Conservation (phyloP, 805 yeast genomes). For the Kodamaea restingae region DNA sequence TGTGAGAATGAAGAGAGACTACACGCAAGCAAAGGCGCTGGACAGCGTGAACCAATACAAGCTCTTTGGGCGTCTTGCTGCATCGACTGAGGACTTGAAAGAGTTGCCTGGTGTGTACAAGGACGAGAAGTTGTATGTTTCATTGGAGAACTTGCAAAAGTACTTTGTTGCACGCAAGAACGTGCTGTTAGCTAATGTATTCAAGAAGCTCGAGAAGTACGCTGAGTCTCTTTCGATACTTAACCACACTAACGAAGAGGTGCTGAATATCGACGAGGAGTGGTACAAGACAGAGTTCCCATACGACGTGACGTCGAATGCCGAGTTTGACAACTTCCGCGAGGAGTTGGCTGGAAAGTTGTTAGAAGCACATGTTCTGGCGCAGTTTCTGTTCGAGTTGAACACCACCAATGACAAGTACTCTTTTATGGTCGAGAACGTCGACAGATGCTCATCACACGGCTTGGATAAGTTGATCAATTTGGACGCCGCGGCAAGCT, state of each 20-base stretch:
- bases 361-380: conserved; percentile 39
- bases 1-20: conserved; percentile 70
- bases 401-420: conserved; percentile 10
- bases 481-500: conserved; percentile 16
- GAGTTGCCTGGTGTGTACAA: conserved; percentile 92
- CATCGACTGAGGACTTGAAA: conserved; percentile 53
- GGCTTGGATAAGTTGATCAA: conserved; percentile 20
- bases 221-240: conserved; percentile 47
- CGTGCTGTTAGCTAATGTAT: conserved; percentile 43
- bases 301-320: conserved; percentile 38
- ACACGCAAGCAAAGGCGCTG: conserved; percentile 19
- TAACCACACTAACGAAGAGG: conserved; percentile 18
- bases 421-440: conserved; percentile 42
- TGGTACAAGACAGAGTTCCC: conserved; percentile 39
- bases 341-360: conserved; percentile 15
- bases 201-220: conserved; percentile 36
- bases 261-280: conserved; percentile 12
- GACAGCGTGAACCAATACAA: conserved; percentile 24
- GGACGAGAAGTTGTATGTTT: conserved; percentile 62
- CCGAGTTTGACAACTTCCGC: conserved; percentile 24
- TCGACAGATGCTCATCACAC: conserved; percentile 30
- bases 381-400: conserved; percentile 40
- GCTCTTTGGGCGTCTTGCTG: conserved; percentile 47
- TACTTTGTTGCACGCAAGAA: conserved; percentile 47
- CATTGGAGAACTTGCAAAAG: conserved; percentile 47